Evolutionary conservation across 805 yeast genomes (phyloP).

Genomic region (Yueomyces sp.): DNA sequence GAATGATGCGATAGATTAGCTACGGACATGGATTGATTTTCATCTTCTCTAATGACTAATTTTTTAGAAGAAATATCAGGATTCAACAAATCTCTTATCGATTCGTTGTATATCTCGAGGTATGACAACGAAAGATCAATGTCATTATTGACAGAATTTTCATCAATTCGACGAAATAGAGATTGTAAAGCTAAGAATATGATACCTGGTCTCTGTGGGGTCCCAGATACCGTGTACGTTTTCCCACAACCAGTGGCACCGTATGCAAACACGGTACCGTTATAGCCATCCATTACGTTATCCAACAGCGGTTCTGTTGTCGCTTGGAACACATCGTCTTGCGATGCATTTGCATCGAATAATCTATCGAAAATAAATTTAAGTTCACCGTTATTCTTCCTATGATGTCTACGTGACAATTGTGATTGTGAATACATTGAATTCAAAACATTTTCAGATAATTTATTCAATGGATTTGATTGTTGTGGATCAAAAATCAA

Average conservation of each 20-base stretch:
- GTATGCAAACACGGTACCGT: conserved; percentile 87
- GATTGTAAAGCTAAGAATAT: conserved; percentile 70
- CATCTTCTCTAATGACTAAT: conserved; percentile 53
- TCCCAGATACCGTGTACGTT: conserved; percentile 80
- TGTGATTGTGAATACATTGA: conserved; percentile 16
- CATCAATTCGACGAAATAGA: conserved; percentile 50
- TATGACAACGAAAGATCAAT: conserved; percentile 58
- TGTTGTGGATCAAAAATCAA: conserved; percentile 78
- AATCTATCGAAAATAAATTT: conserved; percentile 71
- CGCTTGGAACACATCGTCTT: conserved; percentile 48
- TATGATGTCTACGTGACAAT: conserved; percentile 8
- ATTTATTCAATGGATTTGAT: conserved; percentile 37
- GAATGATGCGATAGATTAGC: conserved; percentile 52
- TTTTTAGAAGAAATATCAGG: conserved; percentile 37
- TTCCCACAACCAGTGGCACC: conserved; percentile 99
- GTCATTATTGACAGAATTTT: conserved; percentile 35
- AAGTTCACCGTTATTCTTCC: conserved; percentile 36
- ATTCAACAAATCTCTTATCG: conserved; percentile 62
- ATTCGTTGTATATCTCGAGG: conserved; percentile 84
- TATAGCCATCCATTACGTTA: conserved; percentile 69
- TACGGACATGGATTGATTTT: conserved; percentile 42
- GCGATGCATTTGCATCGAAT: conserved; percentile 54
- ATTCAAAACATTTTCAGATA: conserved; percentile 18
- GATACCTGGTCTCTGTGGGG: conserved; percentile 61
- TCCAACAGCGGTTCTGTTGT: conserved; percentile 67